Percentiles rank a stretch among this genome's conserved stretches.
Evolutionary conservation across 805 yeast genomes (phyloP).

Genomic region (Yarrowia sp.): DNA sequence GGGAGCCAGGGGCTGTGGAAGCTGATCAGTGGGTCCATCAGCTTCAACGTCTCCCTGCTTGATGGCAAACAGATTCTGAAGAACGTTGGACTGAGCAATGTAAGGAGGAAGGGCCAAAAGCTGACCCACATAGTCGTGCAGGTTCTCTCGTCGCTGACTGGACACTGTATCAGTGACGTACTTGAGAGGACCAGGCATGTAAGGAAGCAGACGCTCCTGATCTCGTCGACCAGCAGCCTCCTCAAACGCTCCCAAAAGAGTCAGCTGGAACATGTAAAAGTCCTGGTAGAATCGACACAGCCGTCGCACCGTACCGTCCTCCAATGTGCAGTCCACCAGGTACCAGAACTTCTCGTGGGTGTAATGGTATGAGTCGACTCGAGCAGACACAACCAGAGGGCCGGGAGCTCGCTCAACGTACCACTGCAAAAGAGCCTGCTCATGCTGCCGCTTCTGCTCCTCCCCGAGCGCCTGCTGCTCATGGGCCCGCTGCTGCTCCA

Average conservation of each 20-base stretch:
- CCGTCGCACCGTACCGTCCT: conserved; percentile 66
- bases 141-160: conserved; percentile 51
- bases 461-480: neutral
- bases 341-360: conserved; percentile 87
- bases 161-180: conserved; percentile 79
- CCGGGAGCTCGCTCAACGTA: neutral
- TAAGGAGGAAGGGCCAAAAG: conserved; percentile 71
- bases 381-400: conserved; percentile 53
- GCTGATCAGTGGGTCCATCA: conserved; percentile 34
- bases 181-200: conserved; percentile 93
- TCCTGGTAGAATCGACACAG: conserved; percentile 91
- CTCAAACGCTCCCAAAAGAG: conserved; percentile 77
- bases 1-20: conserved; percentile 40
- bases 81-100: conserved; percentile 67
- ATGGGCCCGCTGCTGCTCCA: conserved; percentile 19
- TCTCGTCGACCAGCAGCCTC: conserved; percentile 88
- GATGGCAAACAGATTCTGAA: conserved; percentile 67
- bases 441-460: conserved; percentile 26
- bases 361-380: conserved; percentile 78
- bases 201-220: conserved; percentile 78
- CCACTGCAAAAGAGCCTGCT: conserved; percentile 5
- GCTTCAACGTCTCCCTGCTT: conserved; percentile 61
- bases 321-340: conserved; percentile 62
- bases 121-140: conserved; percentile 56
- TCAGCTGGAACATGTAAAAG: conserved; percentile 89